Evolutionary conservation across 768 basidiomycete genomes (phyloP).

Genomic region (Rhodotorula diobovata): DNA sequence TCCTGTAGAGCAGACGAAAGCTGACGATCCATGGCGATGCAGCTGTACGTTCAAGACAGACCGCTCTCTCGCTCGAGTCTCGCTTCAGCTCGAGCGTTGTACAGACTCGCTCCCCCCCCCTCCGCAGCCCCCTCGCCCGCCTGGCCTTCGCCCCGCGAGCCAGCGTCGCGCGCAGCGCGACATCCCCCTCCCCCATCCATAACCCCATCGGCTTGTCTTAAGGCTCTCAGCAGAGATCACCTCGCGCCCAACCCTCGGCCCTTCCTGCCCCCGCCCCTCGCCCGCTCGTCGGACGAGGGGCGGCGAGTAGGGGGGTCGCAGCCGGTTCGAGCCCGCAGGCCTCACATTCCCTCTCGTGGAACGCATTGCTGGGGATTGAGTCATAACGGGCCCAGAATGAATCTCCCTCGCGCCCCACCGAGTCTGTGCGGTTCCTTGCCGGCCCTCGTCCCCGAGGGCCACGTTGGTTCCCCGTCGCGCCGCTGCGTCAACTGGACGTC

Average conservation of each 20-base stretch:
- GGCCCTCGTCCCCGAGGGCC: neutral
- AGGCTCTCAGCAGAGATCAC: slow-evolving; percentile 24
- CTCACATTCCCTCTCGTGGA: slow-evolving; percentile 12
- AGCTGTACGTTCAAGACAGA: too few relatives aligned
- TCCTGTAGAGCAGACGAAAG: too few relatives aligned
- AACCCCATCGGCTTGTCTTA: slow-evolving; percentile 11
- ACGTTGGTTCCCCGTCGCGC: neutral
- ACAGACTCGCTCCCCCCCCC: too few relatives aligned
- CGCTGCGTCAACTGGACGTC: slow-evolving; percentile 14
- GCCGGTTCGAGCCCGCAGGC: neutral
- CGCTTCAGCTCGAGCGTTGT: too few relatives aligned
- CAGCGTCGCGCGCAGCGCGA: too few relatives aligned
- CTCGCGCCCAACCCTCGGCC: neutral
- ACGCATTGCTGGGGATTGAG: slow-evolving; percentile 25
- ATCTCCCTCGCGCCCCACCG: neutral
- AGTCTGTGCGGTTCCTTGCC: neutral
- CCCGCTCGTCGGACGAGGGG: too few relatives aligned
- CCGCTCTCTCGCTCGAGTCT: too few relatives aligned
- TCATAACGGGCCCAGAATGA: slow-evolving; percentile 15
- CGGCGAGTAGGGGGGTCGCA: neutral
- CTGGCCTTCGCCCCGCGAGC: too few relatives aligned
- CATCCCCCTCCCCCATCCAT: neutral
- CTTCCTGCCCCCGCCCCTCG: neutral
- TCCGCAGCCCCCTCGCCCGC: too few relatives aligned
- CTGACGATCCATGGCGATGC: too few relatives aligned